These are phyloP conservation scores for Ustilago crameri DNA, from an alignment of 1,284 basidiomycete species.

Conservation along the genomic window DNA sequence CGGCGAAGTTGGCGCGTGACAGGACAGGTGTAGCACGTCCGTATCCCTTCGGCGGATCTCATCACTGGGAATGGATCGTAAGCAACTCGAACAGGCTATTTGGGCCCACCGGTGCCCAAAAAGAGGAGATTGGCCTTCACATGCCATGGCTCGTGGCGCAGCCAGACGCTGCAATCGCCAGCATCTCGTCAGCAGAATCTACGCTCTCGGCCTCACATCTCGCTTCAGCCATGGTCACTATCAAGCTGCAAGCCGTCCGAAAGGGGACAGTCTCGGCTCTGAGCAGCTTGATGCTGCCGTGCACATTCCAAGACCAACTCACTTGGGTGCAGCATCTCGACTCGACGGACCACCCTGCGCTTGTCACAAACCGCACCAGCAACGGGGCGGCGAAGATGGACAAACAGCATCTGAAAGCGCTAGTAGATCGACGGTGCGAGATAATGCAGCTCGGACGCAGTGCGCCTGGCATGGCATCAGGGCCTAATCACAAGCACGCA, in stretches of 20 bases:
- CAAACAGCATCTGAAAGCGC: conserved; percentile 34
- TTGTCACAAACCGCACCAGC: conserved; percentile 27
- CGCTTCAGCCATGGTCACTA: conserved; percentile 38
- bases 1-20: conserved; percentile 20
- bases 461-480: conserved; percentile 13
- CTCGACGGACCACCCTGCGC: conserved; percentile 29
- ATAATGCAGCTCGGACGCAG: conserved; percentile 42
- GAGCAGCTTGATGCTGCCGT: conserved; percentile 33
- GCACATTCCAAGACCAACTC: conserved; percentile 29
- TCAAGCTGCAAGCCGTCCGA: conserved; percentile 35
- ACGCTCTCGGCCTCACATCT: conserved; percentile 14
- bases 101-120: not conserved
- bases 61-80: conserved; percentile 33
- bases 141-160: conserved; percentile 25
- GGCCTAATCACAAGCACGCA: conserved; percentile 1
- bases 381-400: conserved; percentile 13
- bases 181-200: not conserved
- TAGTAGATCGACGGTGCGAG: conserved; percentile 37
- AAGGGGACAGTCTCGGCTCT: conserved; percentile 40
- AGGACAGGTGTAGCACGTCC: conserved; percentile 32
- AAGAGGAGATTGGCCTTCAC: not conserved
- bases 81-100: conserved; percentile 36
- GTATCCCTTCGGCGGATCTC: conserved; percentile 27
- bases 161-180: not conserved
- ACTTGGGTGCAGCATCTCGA: conserved; percentile 44